Percentiles rank a stretch among this genome's conserved stretches.
These are phyloP conservation scores for Peronospora belbahrii DNA, from an alignment of 352 stramenopile species.

Conservation along the genomic window DNA sequence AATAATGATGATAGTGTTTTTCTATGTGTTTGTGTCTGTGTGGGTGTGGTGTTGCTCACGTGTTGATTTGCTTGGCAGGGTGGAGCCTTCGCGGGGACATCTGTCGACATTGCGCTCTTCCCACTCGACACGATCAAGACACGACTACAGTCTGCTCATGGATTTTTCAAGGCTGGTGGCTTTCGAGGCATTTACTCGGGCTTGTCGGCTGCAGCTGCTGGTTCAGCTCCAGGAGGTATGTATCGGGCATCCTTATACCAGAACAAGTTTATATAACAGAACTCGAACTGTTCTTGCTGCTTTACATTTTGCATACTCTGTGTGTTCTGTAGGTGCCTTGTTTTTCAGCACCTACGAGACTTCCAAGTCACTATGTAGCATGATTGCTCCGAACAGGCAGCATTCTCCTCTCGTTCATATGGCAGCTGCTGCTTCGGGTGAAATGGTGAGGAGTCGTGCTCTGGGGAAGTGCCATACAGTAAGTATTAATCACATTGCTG, in stretches of 20 bases:
- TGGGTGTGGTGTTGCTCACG: constrained; percentile 4
- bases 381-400: constrained; percentile 49
- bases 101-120: constrained; percentile 97
- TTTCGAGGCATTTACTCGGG: constrained; percentile 92
- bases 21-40: no score
- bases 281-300: neutral
- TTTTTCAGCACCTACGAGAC: constrained; percentile 90
- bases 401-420: constrained; percentile 92
- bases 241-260: neutral
- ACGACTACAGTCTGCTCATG: constrained; percentile 92
- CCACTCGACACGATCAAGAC: constrained; percentile 99
- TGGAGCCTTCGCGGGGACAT: constrained; percentile 93
- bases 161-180: constrained; percentile 95
- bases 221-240: constrained; percentile 86
- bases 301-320: neutral
- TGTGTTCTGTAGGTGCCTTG: constrained; percentile 53
- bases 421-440: constrained; percentile 89
- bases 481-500: no score
- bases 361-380: constrained; percentile 71
- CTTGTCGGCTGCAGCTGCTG: constrained; percentile 84
- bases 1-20: neutral
- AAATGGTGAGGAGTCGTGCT: constrained; percentile 80
- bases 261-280: neutral
- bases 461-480: no score
- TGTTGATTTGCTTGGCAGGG: constrained; percentile 29